Conservation (phyloP, 768 basidiomycete genomes). For the Mycena metata region DNA sequence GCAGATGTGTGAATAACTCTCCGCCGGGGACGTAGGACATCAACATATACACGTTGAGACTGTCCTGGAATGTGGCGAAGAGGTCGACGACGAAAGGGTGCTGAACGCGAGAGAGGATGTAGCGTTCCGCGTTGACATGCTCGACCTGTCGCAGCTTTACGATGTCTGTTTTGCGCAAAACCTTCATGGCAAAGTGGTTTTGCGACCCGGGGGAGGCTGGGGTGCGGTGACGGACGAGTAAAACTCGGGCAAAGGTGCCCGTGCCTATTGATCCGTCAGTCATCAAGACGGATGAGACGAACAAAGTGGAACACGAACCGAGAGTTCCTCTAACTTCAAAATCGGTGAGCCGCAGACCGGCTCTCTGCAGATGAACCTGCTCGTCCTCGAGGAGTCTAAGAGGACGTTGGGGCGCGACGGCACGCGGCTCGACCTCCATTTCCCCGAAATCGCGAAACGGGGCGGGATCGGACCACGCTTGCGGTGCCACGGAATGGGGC, state of each 20-base stretch:
- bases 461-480: conserved; percentile 30
- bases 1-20: conserved; percentile 96
- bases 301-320: conserved; percentile 59
- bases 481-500: conserved; percentile 28
- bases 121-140: conserved; percentile 96
- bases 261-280: conserved; percentile 70
- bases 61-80: conserved; percentile 95
- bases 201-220: conserved; percentile 63
- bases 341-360: conserved; percentile 77
- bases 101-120: conserved; percentile 90
- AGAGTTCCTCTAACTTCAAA: conserved; percentile 87
- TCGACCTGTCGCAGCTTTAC: conserved; percentile 95
- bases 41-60: conserved; percentile 97
- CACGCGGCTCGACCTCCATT: conserved; percentile 46
- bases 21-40: conserved; percentile 97
- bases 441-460: conserved; percentile 38
- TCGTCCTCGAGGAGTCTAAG: conserved; percentile 78
- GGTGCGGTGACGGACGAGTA: conserved; percentile 84
- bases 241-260: conserved; percentile 95
- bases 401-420: conserved; percentile 54
- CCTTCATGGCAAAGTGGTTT: conserved; percentile 88
- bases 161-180: conserved; percentile 87
- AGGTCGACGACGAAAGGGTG: conserved; percentile 98
- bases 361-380: conserved; percentile 69
- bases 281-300: conserved; percentile 15